Conservation (phyloP, 192 early-diverging fungal species). For the Neocallimastix lanati region DNA sequence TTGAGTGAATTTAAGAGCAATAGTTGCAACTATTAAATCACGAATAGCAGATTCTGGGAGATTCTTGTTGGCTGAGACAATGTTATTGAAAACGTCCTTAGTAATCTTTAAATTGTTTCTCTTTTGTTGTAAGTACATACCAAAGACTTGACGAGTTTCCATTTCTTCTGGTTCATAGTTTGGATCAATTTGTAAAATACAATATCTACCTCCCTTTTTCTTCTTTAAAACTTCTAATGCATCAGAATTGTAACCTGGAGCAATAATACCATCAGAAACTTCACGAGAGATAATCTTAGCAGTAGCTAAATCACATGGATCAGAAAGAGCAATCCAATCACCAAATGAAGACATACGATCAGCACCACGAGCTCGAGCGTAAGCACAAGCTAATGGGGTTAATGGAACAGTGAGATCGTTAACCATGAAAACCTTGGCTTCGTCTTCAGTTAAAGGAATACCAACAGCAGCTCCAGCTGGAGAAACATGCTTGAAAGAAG, state of each 20-base stretch:
- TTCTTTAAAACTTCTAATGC: conserved; percentile 77
- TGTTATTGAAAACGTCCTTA: conserved; percentile 56
- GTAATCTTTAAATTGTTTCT: conserved; percentile 74
- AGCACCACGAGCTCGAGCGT: conserved; percentile 92
- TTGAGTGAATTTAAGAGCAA: conserved; percentile 98
- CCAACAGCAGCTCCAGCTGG: conserved; percentile 95
- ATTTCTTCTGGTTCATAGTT: conserved; percentile 62
- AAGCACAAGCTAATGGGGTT: conserved; percentile 74
- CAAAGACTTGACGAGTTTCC: conserved; percentile 92
- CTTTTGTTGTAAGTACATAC: conserved; percentile 75
- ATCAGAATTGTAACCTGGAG: conserved; percentile 66
- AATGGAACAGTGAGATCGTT: conserved; percentile 61
- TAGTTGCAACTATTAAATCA: conserved; percentile 89
- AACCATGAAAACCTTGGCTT: conserved; percentile 80
- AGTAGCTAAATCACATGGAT: conserved; percentile 73
- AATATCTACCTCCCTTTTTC: conserved; percentile 98
- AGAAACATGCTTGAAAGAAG: conserved; percentile 98
- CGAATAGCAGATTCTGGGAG: conserved; percentile 45
- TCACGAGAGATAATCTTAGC: conserved; percentile 90
- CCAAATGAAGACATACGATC: conserved; percentile 99
- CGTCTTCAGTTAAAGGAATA: conserved; percentile 52
- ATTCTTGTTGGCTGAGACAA: conserved; percentile 65
- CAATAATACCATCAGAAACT: conserved; percentile 94
- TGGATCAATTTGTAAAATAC: conserved; percentile 82
- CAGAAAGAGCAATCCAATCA: conserved; percentile 91